A percentile compares a stretch with the other conserved stretches of the same genome.
Conservation (phyloP, 1,284 basidiomycete genomes). For the Mycena sp. region DNA sequence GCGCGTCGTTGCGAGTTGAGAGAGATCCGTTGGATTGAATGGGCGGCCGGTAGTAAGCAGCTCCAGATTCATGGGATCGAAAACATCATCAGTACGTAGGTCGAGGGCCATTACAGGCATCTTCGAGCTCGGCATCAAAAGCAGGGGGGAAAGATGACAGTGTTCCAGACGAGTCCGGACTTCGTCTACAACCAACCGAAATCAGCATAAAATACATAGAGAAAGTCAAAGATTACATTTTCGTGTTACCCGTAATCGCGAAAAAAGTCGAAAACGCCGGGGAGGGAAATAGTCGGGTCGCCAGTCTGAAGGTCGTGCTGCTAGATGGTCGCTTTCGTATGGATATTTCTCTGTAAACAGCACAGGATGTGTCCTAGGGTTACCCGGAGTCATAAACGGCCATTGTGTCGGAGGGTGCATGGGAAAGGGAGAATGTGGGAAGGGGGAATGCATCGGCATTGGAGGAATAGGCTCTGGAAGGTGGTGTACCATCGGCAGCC, state of each 20-base stretch:
- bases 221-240: background rate
- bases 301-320: conserved; percentile 27
- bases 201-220: background rate
- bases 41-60: conserved; percentile 16
- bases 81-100: conserved; percentile 20
- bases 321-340: conserved; percentile 8
- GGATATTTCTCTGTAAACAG: conserved; percentile 8
- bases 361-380: background rate
- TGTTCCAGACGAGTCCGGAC: conserved; percentile 11
- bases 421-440: background rate
- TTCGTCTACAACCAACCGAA: background rate
- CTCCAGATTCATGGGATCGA: conserved; percentile 21
- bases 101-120: conserved; percentile 21
- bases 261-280: conserved; percentile 8
- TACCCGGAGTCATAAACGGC: background rate
- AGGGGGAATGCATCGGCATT: background rate
- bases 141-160: conserved; percentile 15
- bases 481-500: background rate
- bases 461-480: conserved; percentile 1
- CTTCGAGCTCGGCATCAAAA: conserved; percentile 23
- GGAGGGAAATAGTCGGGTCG: conserved; percentile 22
- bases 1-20: conserved; percentile 20
- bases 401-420: background rate
- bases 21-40: conserved; percentile 23
- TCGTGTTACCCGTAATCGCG: conserved; percentile 11